A percentile compares a stretch with the other conserved stretches of the same genome.
These are phyloP conservation scores for Moesziomyces parantarcticus DNA, from an alignment of 1,284 basidiomycete genomes.

Conservation along the genomic window DNA sequence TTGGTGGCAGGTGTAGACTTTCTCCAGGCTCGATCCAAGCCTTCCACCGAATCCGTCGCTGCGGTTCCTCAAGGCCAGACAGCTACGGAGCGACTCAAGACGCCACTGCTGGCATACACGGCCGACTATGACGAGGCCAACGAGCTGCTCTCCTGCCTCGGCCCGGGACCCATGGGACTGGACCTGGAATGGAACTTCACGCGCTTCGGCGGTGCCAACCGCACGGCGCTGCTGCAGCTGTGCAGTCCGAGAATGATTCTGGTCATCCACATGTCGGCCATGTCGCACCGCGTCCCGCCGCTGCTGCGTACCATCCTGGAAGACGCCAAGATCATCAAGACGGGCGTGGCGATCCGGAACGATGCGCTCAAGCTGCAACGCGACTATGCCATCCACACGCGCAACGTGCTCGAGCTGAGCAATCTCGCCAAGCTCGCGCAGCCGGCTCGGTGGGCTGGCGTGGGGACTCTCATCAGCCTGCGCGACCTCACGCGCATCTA, in stretches of 20 bases:
- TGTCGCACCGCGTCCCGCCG: slow-evolving; percentile 26
- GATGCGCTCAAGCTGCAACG: slow-evolving; percentile 55
- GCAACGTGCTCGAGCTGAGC: slow-evolving; percentile 51
- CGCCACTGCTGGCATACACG: slow-evolving; percentile 41
- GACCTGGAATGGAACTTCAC: slow-evolving; percentile 57
- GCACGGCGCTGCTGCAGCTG: slow-evolving; percentile 52
- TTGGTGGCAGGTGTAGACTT: slow-evolving; percentile 11
- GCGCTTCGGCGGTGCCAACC: slow-evolving; percentile 5
- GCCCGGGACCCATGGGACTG: slow-evolving; percentile 45
- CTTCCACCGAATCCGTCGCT: neutral
- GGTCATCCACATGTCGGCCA: slow-evolving; percentile 51
- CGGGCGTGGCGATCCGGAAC: slow-evolving; percentile 55
- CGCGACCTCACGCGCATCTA: slow-evolving; percentile 54
- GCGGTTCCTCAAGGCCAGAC: no score
- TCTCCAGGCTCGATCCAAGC: slow-evolving; percentile 12
- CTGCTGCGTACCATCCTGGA: slow-evolving; percentile 40
- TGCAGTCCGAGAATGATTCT: slow-evolving; percentile 37
- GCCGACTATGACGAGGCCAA: slow-evolving; percentile 28
- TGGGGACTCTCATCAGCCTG: slow-evolving; percentile 41
- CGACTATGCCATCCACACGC: slow-evolving; percentile 46
- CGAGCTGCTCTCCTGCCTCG: slow-evolving; percentile 26
- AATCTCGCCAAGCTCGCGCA: slow-evolving; percentile 45
- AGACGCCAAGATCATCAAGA: slow-evolving; percentile 44
- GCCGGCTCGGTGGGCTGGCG: slow-evolving; percentile 30
- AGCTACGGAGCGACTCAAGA: slow-evolving; percentile 3